Conservation (phyloP, 306 rosid species). For the Leucaena leucocephala region DNA sequence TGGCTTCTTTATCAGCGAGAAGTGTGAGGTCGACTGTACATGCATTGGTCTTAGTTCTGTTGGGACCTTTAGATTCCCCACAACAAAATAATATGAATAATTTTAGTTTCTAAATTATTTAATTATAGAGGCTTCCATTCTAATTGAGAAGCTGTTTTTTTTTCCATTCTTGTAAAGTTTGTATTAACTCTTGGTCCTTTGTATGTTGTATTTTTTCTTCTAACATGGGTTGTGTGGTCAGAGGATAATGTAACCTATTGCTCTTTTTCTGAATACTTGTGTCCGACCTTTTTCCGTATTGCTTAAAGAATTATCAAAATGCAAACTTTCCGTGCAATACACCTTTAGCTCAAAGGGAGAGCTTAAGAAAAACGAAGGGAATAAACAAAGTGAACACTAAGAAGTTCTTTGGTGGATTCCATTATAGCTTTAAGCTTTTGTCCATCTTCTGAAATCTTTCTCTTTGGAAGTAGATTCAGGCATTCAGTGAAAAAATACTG, state of each 20-base stretch:
- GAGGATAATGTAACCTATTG: neutral
- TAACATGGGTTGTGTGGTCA: slow-evolving; percentile 31
- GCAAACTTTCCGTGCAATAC: neutral
- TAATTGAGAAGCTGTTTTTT: slow-evolving; percentile 66
- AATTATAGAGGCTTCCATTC: slow-evolving; percentile 64
- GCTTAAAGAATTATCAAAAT: neutral
- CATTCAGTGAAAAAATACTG: neutral
- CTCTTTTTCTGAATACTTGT: slow-evolving; percentile 1
- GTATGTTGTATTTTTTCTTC: slow-evolving; percentile 31
- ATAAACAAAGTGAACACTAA: neutral
- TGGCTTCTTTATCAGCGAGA: slow-evolving; percentile 48
- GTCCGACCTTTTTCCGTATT: slow-evolving; percentile 14
- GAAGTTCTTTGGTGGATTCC: neutral
- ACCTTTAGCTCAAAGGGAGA: slow-evolving; percentile 2
- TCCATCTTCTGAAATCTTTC: neutral
- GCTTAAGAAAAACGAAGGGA: neutral
- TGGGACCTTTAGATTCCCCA: slow-evolving; percentile 53
- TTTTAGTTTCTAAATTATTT: slow-evolving; percentile 42
- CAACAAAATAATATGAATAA: slow-evolving; percentile 51
- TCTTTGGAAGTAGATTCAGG: neutral
- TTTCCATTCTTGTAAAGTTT: slow-evolving; percentile 59
- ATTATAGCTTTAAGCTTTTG: neutral
- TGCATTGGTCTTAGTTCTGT: slow-evolving; percentile 55
- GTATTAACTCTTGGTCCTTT: slow-evolving; percentile 38
- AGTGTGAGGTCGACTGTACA: slow-evolving; percentile 66